These are phyloP conservation scores for Thelonectria blattea DNA, from an alignment of 2,329 filamentous ascomycete genomes.

Conservation along the genomic window DNA sequence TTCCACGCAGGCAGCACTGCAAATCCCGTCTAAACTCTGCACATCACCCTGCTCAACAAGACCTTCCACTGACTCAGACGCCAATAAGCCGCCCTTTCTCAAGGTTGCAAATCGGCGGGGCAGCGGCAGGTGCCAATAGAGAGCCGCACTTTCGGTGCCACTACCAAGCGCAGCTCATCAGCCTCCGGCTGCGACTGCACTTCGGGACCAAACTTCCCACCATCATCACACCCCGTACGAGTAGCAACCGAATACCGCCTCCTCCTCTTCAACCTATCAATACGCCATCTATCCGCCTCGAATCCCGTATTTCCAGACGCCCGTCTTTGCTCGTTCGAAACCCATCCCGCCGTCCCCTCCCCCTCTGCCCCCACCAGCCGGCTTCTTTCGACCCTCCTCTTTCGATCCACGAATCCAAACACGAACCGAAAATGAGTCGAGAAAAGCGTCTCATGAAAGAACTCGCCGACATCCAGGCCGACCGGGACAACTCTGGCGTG, in stretches of 20 bases:
- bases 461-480: conserved; percentile 74
- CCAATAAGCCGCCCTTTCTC: not conserved
- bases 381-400: not conserved
- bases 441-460: conserved; percentile 75
- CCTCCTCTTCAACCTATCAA: not conserved
- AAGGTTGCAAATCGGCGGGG: not conserved
- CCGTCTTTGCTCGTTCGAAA: too few relatives aligned
- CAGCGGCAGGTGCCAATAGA: not conserved
- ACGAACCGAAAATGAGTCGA: conserved; percentile 51
- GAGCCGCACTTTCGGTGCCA: not conserved
- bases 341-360: too few relatives aligned
- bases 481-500: conserved; percentile 77
- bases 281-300: not conserved
- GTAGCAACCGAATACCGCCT: not conserved
- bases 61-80: not conserved
- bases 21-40: too few relatives aligned
- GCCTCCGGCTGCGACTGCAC: not conserved
- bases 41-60: not conserved
- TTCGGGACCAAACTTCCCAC: not conserved
- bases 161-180: not conserved
- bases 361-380: not conserved
- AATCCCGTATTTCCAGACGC: not conserved
- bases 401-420: not conserved
- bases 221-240: not conserved
- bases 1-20: too few relatives aligned